Evolutionary conservation across 192 early-diverging fungal species (phyloP).

Genomic region (Irineochytrium annulatum): DNA sequence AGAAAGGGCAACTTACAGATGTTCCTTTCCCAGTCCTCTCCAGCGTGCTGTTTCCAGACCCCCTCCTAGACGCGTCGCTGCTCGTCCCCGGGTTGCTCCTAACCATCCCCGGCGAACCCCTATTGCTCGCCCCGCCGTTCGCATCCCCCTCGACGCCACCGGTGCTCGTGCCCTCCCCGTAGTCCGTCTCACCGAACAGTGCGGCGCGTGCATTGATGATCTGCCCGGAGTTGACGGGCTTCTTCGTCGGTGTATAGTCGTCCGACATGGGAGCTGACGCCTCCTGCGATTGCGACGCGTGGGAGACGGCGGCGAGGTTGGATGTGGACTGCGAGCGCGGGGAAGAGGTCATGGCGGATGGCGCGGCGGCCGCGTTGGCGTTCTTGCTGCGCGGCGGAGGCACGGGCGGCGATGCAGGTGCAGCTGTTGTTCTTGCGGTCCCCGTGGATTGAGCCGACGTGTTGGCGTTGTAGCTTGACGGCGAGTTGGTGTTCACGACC

Average conservation of each 20-base stretch:
- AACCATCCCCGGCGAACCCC: no score
- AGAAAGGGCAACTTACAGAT: neutral
- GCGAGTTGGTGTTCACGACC: neutral
- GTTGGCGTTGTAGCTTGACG: neutral
- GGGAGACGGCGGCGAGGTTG: neutral
- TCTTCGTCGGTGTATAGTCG: neutral
- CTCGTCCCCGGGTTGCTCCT: neutral
- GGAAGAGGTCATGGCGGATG: neutral
- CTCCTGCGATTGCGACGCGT: neutral
- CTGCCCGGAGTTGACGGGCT: neutral
- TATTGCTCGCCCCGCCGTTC: neutral
- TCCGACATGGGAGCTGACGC: neutral
- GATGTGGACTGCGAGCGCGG: neutral
- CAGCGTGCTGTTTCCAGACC: neutral
- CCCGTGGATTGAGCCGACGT: neutral
- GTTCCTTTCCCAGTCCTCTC: neutral
- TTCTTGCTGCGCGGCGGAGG: neutral
- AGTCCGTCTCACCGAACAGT: neutral
- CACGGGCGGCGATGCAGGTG: neutral
- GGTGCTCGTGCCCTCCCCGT: neutral
- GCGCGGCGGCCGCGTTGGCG: neutral
- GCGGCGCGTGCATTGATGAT: conserved; percentile 2
- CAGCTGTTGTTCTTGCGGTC: neutral
- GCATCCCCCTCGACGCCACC: neutral
- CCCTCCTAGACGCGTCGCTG: neutral